Conservation (phyloP, 2,329 filamentous ascomycete genomes). For the Helicocarpus griseus region DNA sequence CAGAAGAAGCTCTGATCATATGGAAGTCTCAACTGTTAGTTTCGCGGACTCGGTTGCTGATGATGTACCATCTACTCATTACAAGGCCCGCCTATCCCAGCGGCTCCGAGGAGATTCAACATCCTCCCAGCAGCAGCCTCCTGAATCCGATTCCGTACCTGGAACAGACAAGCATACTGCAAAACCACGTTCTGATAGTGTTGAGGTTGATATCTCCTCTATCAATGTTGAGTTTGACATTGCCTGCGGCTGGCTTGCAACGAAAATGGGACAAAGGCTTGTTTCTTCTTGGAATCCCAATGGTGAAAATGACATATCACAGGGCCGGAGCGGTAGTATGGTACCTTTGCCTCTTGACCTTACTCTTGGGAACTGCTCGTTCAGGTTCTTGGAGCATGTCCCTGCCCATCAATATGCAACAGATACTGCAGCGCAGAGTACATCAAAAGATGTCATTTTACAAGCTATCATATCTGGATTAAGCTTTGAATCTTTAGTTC, state of each 20-base stretch:
- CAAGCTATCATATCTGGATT: slow-evolving; percentile 20
- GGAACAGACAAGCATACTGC: background rate
- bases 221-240: slow-evolving; percentile 29
- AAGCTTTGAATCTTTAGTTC: slow-evolving; percentile 16
- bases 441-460: slow-evolving; percentile 25
- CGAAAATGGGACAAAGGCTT: slow-evolving; percentile 27
- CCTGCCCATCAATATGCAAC: slow-evolving; percentile 20
- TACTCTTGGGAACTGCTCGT: slow-evolving; percentile 20
- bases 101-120: background rate
- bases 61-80: slow-evolving; percentile 1
- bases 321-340: background rate
- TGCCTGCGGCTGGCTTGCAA: slow-evolving; percentile 31
- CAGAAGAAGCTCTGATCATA: slow-evolving; percentile 11
- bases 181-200: slow-evolving; percentile 8
- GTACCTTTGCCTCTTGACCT: slow-evolving; percentile 16
- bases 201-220: slow-evolving; percentile 25
- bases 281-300: slow-evolving; percentile 14
- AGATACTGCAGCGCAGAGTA: slow-evolving; percentile 11
- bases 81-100: background rate
- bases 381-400: slow-evolving; percentile 31
- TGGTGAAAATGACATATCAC: slow-evolving; percentile 8
- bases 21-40: slow-evolving; percentile 16
- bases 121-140: background rate
- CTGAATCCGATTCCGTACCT: background rate
- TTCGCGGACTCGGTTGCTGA: slow-evolving; percentile 16